A percentile compares a stretch with the other conserved stretches of the same genome.
Evolutionary conservation across 345 rosid genomes (phyloP).

Genomic region (Salix purpurea): DNA sequence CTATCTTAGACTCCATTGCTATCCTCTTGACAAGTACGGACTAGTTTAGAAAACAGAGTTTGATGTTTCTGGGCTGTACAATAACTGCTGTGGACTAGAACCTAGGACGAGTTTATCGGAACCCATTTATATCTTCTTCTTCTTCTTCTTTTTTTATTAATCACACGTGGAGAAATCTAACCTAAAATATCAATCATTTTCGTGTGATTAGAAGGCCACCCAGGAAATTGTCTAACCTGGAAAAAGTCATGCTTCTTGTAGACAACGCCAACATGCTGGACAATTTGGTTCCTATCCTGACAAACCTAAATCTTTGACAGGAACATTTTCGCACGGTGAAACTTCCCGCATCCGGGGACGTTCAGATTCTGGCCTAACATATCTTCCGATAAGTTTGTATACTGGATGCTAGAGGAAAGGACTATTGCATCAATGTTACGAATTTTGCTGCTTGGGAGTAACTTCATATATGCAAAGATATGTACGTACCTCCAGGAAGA

Average conservation of each 20-base stretch:
- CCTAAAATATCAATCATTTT: no score
- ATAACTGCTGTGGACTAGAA: no score
- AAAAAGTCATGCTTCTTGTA: constrained; percentile 58
- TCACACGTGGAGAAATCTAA: no score
- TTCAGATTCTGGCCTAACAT: constrained; percentile 61
- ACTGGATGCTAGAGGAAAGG: constrained; percentile 51
- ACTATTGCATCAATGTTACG: constrained; percentile 49
- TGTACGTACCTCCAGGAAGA: background rate
- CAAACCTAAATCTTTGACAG: constrained; percentile 56
- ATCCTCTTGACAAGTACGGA: constrained; percentile 60
- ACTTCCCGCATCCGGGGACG: constrained; percentile 67
- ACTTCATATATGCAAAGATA: background rate
- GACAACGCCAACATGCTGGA: constrained; percentile 46
- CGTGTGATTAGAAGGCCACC: no score
- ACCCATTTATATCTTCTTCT: no score
- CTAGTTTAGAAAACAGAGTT: no score
- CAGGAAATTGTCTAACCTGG: constrained; percentile 35
- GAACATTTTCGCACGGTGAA: constrained; percentile 46
- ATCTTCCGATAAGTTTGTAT: constrained; percentile 54
- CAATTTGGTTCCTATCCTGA: constrained; percentile 36
- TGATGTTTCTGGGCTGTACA: no score
- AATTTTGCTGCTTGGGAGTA: background rate
- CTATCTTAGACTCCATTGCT: constrained; percentile 70
- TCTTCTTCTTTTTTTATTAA: no score
- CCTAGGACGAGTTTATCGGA: no score